Conservation (phyloP, 2,329 filamentous ascomycete genomes). For the Metarhizium humberi region DNA sequence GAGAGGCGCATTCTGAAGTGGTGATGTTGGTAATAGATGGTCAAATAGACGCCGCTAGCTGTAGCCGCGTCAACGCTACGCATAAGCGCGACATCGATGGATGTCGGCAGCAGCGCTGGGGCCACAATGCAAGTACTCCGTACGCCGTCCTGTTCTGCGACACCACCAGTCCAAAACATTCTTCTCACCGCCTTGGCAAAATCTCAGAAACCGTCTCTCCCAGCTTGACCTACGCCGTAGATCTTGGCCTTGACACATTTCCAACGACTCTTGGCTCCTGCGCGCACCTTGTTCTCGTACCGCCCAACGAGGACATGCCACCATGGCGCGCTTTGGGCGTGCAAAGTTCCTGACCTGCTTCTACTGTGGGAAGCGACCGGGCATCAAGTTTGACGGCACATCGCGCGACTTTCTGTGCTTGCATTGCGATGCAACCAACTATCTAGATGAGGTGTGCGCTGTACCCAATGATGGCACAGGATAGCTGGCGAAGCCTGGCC, state of each 20-base stretch:
- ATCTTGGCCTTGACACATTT: no score
- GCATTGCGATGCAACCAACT: slow-evolving; percentile 78
- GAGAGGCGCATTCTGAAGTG: no score
- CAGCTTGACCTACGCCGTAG: no score
- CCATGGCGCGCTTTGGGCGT: slow-evolving; percentile 34
- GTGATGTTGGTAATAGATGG: no score
- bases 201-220: background rate
- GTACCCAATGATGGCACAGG: background rate
- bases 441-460: slow-evolving; percentile 65
- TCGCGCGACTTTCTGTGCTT: slow-evolving; percentile 63
- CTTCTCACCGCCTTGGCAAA: slow-evolving; percentile 9
- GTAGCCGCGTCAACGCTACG: no score
- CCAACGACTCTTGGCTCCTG: background rate
- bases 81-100: no score
- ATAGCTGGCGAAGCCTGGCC: background rate
- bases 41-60: background rate
- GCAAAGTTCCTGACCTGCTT: slow-evolving; percentile 58
- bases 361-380: slow-evolving; percentile 68
- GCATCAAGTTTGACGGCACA: slow-evolving; percentile 45
- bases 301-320: slow-evolving; percentile 11
- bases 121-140: background rate
- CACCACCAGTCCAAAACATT: background rate
- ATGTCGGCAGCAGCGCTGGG: no score
- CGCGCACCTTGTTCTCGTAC: slow-evolving; percentile 2
- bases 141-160: background rate